Percentiles rank a stretch among this genome's conserved stretches.
These are phyloP conservation scores for Heterococcus sp. DNA, from an alignment of 108 stramenopile genomes.

Conservation along the genomic window DNA sequence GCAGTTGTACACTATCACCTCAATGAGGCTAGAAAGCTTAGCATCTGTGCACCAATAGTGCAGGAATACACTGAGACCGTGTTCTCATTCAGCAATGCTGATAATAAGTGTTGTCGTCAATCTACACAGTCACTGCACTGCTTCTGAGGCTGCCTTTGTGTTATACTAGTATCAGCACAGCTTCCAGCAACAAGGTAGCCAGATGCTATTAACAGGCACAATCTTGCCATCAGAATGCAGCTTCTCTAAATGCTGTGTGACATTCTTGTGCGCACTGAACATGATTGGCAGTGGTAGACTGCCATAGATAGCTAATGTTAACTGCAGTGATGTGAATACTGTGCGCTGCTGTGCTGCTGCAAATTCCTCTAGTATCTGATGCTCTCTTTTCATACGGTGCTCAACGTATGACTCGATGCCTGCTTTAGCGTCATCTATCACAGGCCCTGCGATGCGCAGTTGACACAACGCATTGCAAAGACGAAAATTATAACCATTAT, in stretches of 20 bases:
- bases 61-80: too few relatives aligned
- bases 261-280: slow-evolving; percentile 29
- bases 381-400: slow-evolving; percentile 23
- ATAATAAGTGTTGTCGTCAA: too few relatives aligned
- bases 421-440: slow-evolving; percentile 11
- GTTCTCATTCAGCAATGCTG: too few relatives aligned
- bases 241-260: slow-evolving; percentile 37
- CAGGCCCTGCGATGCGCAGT: slow-evolving; percentile 27
- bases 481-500: not conserved
- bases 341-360: not conserved
- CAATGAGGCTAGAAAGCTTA: too few relatives aligned
- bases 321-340: not conserved
- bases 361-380: not conserved
- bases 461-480: not conserved
- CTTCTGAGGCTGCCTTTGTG: not conserved
- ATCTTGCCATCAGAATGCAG: slow-evolving; percentile 11
- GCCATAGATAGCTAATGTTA: slow-evolving; percentile 26
- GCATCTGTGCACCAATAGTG: too few relatives aligned
- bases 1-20: too few relatives aligned
- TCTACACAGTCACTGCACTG: too few relatives aligned
- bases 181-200: not conserved
- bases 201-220: not conserved
- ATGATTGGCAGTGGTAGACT: slow-evolving; percentile 5
- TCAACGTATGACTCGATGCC: slow-evolving; percentile 21
- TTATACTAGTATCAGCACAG: not conserved